phyloP scores from a whole-genome alignment of 176 grass and related monocot genomes.

The Aechmea fasciata region DNA sequence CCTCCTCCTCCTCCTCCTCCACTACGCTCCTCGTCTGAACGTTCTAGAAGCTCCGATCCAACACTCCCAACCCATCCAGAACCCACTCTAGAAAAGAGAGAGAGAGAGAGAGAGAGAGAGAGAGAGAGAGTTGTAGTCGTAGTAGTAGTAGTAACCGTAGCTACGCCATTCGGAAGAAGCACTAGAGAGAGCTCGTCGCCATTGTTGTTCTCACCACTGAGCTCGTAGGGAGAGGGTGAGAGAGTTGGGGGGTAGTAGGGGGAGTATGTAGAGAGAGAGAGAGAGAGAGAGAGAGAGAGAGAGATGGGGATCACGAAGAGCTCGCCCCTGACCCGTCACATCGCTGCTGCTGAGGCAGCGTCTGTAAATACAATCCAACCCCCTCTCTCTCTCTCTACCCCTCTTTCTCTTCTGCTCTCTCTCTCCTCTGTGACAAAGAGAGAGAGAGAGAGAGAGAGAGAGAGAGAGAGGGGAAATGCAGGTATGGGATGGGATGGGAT shows the following conservation, averaged over 20 bases:
- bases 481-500: too few species aligned
- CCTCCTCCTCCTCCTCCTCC: too few species aligned
- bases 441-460: neutral
- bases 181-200: neutral
- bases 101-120: too few species aligned
- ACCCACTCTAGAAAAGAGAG: too few species aligned
- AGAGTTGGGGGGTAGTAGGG: neutral
- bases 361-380: neutral
- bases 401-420: neutral
- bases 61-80: too few species aligned
- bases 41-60: too few species aligned
- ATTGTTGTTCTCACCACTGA: neutral
- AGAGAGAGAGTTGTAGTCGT: neutral
- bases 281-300: neutral
- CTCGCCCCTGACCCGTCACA: slow-evolving; percentile 1
- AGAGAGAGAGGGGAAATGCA: too few species aligned
- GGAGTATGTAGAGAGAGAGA: neutral
- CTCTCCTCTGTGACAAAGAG: neutral
- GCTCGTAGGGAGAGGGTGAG: neutral
- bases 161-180: neutral
- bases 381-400: neutral
- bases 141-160: neutral
- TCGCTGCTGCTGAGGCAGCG: slow-evolving; percentile 1
- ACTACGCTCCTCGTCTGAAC: too few species aligned
- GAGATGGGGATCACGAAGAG: neutral